A percentile compares a stretch with the other conserved stretches of the same genome.
Conservation (phyloP, 2,329 filamentous ascomycete genomes). For the Xylariomycetidae sp. region DNA sequence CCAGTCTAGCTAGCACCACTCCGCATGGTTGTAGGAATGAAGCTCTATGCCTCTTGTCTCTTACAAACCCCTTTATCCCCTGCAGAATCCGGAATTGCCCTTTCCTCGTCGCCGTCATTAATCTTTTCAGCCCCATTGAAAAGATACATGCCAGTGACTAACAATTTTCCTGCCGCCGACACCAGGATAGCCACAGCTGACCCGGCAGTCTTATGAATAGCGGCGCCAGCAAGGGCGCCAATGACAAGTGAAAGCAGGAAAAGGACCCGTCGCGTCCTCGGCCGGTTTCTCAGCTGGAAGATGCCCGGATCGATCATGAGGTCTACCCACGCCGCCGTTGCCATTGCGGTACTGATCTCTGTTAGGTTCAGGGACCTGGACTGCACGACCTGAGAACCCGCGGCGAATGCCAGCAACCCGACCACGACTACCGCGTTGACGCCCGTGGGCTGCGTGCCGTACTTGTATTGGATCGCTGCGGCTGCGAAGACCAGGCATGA, state of each 20-base stretch:
- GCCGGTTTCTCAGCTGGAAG: conserved; percentile 40
- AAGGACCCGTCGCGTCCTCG: conserved; percentile 43
- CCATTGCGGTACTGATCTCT: conserved; percentile 62
- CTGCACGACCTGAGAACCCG: conserved; percentile 56
- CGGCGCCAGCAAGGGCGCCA: conserved; percentile 48
- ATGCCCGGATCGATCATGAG: conserved; percentile 51
- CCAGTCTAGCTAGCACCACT: no score
- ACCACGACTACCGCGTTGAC: conserved; percentile 39
- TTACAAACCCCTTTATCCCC: conserved; percentile 6
- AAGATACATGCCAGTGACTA: conserved; percentile 40
- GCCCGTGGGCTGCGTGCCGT: conserved; percentile 32
- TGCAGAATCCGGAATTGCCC: conserved; percentile 14
- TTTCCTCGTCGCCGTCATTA: conserved; percentile 13
- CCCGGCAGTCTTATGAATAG: conserved; percentile 39
- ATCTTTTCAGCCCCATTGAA: conserved; percentile 35
- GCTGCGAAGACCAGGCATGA: conserved; percentile 49
- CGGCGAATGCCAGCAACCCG: conserved; percentile 48
- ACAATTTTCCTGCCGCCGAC: conserved; percentile 39
- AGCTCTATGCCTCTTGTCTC: neutral
- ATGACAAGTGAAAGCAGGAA: conserved; percentile 45
- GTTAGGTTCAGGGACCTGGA: conserved; percentile 49
- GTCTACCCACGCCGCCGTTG: conserved; percentile 59
- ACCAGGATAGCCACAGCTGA: conserved; percentile 39
- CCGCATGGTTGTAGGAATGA: no score
- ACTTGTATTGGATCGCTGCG: conserved; percentile 41